A percentile compares a stretch with the other conserved stretches of the same genome.
Evolutionary conservation across 1,139 yeast species (phyloP).

Genomic region (Taiozyma sp.): DNA sequence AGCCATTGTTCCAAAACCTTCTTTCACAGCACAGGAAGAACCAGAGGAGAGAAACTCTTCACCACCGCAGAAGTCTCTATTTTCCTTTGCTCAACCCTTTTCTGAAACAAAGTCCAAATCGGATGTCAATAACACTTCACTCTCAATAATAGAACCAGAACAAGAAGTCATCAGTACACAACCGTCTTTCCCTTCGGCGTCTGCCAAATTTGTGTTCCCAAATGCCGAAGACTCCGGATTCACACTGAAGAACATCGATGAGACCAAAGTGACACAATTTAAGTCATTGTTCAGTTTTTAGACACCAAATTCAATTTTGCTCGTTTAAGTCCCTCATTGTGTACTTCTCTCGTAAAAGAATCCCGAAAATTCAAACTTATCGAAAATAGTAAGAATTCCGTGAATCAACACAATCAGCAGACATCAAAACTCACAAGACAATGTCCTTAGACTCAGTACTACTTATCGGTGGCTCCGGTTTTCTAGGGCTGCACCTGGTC

Average conservation of each 20-base stretch:
- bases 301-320: conserved; percentile 2
- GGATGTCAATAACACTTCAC: not conserved
- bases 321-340: not conserved
- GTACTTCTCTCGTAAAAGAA: not conserved
- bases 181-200: not conserved
- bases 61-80: not conserved
- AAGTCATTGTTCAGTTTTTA: conserved; percentile 17
- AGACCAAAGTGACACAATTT: conserved; percentile 13
- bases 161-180: not conserved
- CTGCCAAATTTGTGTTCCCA: conserved; percentile 17
- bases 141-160: not conserved
- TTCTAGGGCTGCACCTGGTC: conserved; percentile 85
- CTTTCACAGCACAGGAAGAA: not conserved
- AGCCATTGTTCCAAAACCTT: not conserved
- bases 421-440: not conserved
- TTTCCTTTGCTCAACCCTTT: not conserved
- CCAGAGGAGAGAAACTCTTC: not conserved
- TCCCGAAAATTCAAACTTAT: not conserved
- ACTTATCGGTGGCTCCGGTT: conserved; percentile 92
- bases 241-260: conserved; percentile 17
- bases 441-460: conserved; percentile 54
- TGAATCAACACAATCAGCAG: not conserved
- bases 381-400: not conserved
- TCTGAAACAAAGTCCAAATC: not conserved
- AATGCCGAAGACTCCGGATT: conserved; percentile 13